Evolutionary conservation across 345 rosid species (phyloP).

Genomic region (Dipteronia sinensis): DNA sequence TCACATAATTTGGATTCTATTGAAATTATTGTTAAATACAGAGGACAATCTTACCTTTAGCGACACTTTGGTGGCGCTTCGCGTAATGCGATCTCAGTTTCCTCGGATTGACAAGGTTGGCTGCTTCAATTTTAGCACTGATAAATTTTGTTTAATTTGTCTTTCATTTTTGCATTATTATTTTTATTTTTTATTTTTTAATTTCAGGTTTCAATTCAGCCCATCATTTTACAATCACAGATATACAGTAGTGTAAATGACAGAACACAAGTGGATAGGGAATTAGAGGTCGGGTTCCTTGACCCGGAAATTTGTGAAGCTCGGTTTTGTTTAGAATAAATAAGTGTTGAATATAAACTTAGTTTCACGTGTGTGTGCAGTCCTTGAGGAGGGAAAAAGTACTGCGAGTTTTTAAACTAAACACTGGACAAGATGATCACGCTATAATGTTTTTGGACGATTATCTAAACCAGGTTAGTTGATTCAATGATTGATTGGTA

Average conservation of each 20-base stretch:
- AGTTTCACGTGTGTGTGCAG: constrained; percentile 38
- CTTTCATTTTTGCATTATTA: neutral
- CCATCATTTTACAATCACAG: constrained; percentile 84
- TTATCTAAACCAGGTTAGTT: constrained; percentile 71
- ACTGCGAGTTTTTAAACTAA: constrained; percentile 79
- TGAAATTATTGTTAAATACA: constrained; percentile 26
- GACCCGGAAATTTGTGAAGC: neutral
- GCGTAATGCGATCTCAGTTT: constrained; percentile 93
- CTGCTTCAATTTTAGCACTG: neutral
- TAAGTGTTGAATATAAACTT: constrained; percentile 7
- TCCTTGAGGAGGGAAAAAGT: constrained; percentile 70
- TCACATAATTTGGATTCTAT: neutral
- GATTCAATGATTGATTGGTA: constrained; percentile 1
- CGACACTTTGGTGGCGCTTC: constrained; percentile 82
- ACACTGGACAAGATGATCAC: constrained; percentile 92
- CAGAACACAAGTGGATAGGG: constrained; percentile 88
- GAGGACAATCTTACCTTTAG: constrained; percentile 76
- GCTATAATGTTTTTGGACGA: constrained; percentile 83
- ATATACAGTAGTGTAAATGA: constrained; percentile 79
- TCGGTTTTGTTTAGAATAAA: neutral
- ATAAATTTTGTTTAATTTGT: neutral
- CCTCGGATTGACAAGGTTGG: constrained; percentile 76
- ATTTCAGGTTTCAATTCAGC: constrained; percentile 64
- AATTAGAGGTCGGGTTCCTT: constrained; percentile 60
- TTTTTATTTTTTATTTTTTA: neutral